Evolutionary conservation across 345 rosid species (phyloP).

Genomic region (Eucalyptus sp.): DNA sequence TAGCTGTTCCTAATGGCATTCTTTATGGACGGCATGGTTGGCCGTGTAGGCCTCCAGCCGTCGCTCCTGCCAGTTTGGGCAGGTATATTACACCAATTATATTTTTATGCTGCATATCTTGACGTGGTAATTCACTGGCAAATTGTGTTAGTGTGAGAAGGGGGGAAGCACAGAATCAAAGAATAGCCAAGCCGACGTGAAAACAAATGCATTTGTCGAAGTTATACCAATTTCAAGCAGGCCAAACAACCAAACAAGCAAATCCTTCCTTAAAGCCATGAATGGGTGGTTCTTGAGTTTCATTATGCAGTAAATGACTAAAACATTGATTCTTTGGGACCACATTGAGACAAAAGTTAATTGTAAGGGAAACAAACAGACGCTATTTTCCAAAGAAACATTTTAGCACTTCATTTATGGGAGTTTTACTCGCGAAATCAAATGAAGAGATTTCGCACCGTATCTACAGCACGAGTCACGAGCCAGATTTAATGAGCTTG

Average conservation of each 20-base stretch:
- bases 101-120: background rate
- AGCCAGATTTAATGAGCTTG: background rate
- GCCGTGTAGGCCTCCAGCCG: background rate
- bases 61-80: background rate
- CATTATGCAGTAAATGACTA: no score
- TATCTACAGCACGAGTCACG: background rate
- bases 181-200: background rate
- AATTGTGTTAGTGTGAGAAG: background rate
- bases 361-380: background rate
- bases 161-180: background rate
- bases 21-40: background rate
- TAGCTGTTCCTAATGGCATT: background rate
- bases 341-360: background rate
- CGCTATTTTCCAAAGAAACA: background rate
- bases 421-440: background rate
- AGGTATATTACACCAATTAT: background rate
- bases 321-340: no score
- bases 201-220: background rate
- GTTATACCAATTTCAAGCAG: background rate
- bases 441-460: background rate
- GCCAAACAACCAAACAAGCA: background rate
- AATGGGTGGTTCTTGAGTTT: background rate
- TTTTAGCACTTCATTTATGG: background rate
- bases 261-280: background rate
- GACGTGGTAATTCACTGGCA: background rate